phyloP scores from a whole-genome alignment of 441 rosid genomes.

The Codiaeum variegatum region DNA sequence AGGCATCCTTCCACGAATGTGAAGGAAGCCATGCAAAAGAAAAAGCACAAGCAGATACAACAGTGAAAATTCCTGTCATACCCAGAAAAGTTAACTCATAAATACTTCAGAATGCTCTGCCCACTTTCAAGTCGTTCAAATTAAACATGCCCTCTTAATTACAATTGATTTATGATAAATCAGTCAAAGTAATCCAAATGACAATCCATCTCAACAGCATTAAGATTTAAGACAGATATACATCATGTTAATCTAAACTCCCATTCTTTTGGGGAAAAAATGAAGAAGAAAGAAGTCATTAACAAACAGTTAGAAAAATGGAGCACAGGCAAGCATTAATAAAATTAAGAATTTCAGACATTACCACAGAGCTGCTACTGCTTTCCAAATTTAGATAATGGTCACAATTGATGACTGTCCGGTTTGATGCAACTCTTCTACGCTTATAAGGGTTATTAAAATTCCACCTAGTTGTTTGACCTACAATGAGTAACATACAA shows the following conservation, averaged over 20 bases:
- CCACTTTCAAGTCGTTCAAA: not conserved
- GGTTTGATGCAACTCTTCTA: conserved; percentile 39
- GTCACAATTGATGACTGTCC: conserved; percentile 40
- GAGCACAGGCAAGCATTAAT: not conserved
- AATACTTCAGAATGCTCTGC: not conserved
- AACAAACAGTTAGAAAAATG: not conserved
- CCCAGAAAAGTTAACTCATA: not conserved
- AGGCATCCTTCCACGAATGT: not conserved
- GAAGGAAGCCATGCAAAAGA: no score
- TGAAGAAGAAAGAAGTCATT: not conserved
- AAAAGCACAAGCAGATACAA: not conserved
- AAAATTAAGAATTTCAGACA: conserved; percentile 2
- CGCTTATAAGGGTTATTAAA: conserved; percentile 39
- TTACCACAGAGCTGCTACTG: conserved; percentile 39
- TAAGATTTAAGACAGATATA: not conserved
- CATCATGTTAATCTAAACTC: not conserved
- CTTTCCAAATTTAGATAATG: conserved; percentile 44
- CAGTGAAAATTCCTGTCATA: not conserved
- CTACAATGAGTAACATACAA: conserved; percentile 30
- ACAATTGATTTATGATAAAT: not conserved
- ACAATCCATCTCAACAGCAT: not conserved
- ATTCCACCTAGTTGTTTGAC: conserved; percentile 31
- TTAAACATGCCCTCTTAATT: not conserved
- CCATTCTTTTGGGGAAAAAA: not conserved
- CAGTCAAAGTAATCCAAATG: not conserved